Evolutionary conservation across 192 early-diverging fungal species (phyloP), one percentile per base, ranked within the genome.

Genomic region (Rhizoclosmatium globosum): DNA sequence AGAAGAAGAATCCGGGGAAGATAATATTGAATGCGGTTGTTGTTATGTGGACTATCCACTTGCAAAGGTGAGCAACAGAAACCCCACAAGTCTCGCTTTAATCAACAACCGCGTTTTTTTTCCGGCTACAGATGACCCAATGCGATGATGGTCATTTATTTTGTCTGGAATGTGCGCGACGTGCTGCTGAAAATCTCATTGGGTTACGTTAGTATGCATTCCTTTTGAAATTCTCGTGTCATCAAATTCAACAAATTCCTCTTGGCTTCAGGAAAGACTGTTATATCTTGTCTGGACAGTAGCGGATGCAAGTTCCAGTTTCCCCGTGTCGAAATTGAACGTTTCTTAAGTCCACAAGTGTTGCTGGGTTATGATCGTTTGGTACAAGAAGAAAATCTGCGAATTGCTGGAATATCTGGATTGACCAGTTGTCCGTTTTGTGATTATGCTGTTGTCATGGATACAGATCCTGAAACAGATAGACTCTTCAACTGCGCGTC

Each of bases 141-240:
- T 90, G 89, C 57, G 87, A 89, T 42, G 89, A 89, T n/a, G 89
- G 86, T 1, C 89, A 90, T 73, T 62, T 89, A 44, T 90, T 90
- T 67, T 90, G 89, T 57, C 62, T 83, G 3, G 81, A 85, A 44
- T 90, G 89, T 68, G 83, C 87, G 6, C 71, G 83, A 7, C 71
- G 84, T n/a, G 83, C 82, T 2, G 88, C 88, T 44, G 89, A 90
- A 47, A 83, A 79, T 11, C 79, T 85, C 56, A 84, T 90, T 2
- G 87, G 87, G 21, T 75, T 85, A 43, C 64, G 81, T 48, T 38
- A 74, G 56, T 64, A 45, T 2, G 19, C 43, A 9, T 45, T 68
- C 21, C 21, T 15, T 45, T 68, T 68, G 21, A 6, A 42, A 64
- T 64, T 64, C 13, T 17, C 50, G 50, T 53, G 17, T 31, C 31